These are phyloP conservation scores for Scleroderma citrinum DNA, from an alignment of 768 basidiomycete species.

Conservation along the genomic window DNA sequence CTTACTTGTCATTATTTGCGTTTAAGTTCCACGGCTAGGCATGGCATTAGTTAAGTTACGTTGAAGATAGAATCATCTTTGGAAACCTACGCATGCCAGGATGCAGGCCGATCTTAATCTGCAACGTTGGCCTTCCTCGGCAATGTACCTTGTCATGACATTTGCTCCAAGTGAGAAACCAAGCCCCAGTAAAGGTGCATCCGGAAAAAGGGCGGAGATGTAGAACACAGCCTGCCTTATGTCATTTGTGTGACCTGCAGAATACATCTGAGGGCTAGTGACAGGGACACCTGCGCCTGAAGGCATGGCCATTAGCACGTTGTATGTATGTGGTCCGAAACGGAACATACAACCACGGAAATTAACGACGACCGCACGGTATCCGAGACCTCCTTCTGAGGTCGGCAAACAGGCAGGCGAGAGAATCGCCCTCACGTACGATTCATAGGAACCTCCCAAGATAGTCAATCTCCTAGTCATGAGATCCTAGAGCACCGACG, in stretches of 20 bases:
- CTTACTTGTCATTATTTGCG: constrained; percentile 32
- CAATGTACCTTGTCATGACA: constrained; percentile 84
- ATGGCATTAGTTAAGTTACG: constrained; percentile 7
- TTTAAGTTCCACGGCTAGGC: constrained; percentile 46
- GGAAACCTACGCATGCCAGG: constrained; percentile 62
- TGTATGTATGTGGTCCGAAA: constrained; percentile 3
- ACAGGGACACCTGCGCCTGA: constrained; percentile 81
- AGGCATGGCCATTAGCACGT: constrained; percentile 11
- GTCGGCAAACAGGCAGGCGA: constrained; percentile 64
- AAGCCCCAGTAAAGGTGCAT: constrained; percentile 76
- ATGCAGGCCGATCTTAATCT: constrained; percentile 62
- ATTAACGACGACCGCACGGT: constrained; percentile 86
- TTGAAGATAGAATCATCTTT: constrained; percentile 4
- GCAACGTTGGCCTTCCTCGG: constrained; percentile 66
- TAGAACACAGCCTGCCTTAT: constrained; percentile 75
- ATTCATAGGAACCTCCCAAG: constrained; percentile 73
- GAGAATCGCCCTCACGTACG: constrained; percentile 82
- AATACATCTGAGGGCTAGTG: constrained; percentile 79
- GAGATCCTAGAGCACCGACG: neutral
- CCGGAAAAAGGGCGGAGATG: constrained; percentile 65
- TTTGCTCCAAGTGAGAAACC: constrained; percentile 95
- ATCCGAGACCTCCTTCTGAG: constrained; percentile 81
- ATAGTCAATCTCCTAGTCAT: neutral
- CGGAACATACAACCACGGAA: constrained; percentile 78
- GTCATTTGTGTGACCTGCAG: constrained; percentile 87